Base-by-base conservation (phyloP, 768 basidiomycete species). In the Trametes coccinea region DNA sequence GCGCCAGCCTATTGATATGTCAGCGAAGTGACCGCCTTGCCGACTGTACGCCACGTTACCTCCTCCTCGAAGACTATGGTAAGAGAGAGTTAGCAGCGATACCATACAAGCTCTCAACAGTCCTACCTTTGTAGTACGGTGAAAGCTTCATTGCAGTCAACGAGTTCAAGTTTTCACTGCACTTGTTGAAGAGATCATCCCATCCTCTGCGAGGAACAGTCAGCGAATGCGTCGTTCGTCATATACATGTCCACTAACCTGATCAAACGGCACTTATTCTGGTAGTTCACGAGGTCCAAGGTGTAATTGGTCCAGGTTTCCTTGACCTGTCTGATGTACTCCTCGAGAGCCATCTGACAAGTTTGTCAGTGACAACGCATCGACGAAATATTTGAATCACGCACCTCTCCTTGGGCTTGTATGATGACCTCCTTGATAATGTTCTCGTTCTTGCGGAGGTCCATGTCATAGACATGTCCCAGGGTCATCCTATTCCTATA, bases 291-390 rank as follows among this genome's bases (percentile, higher is more conserved):
- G 47, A 99, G 80, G 67, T 98, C 97, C 53, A 99, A 81, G 1
- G 94, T 92, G 71, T 98, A 98, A 69, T 84, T 94, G 0, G 92
- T 90, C 97, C 97, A 99, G 1, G 84, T 92, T 76, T 98, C 97
- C 73, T 94, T 94, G 71, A 99, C 97, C 75, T 96, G 92, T 60
- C 90, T 90, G 73, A 97, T 89, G 73, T 95, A 97, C 71, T 95
- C 94, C 73, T 97, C 95, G 29, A 96, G 82, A 13, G 93, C 93
- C 92, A 95, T 92, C 89, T 98, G 76, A 67, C 62, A 29, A 59
- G 48, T 16, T 10, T 22, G n/a, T 13, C 13, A 27, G 69, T 16
- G 75, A 27, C 27, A 27, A 17, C 34, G 31, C 34, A 6, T 14
- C 16, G 39, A 34, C 22, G 50, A 30, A 9, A 17, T 44, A 5